Evolutionary conservation across 148 eudicot genomes (phyloP).

Genomic region (Cornus florida): DNA sequence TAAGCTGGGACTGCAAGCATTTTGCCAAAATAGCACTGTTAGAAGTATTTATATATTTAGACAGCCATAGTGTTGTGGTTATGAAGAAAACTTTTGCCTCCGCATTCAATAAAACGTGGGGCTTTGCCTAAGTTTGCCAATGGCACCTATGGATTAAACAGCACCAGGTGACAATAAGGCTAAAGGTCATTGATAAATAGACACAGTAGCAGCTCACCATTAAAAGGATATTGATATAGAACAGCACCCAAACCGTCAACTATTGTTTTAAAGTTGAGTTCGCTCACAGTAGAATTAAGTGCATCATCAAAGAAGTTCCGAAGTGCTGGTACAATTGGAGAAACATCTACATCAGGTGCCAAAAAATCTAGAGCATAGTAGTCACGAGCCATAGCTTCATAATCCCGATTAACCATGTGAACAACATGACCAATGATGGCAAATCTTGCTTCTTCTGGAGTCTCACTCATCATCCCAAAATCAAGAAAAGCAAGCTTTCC

Average conservation of each 20-base stretch:
- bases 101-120: not conserved
- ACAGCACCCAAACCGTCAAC: slow-evolving; percentile 97
- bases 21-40: slow-evolving; percentile 11
- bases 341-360: slow-evolving; percentile 87
- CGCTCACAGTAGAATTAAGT: slow-evolving; percentile 85
- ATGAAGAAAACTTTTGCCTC: not conserved
- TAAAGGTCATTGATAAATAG: not conserved
- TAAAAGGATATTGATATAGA: slow-evolving; percentile 88
- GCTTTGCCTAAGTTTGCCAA: not conserved
- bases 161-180: not conserved
- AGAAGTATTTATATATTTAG: slow-evolving; percentile 12
- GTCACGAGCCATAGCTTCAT: slow-evolving; percentile 99
- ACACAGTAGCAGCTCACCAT: slow-evolving; percentile 57
- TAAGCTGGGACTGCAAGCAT: slow-evolving; percentile 87
- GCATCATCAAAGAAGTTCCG: slow-evolving; percentile 94
- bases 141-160: not conserved
- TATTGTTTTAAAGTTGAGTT: slow-evolving; percentile 94
- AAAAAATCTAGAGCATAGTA: slow-evolving; percentile 89
- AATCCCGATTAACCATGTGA: slow-evolving; percentile 98
- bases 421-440: slow-evolving; percentile 99
- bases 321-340: slow-evolving; percentile 95
- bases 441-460: slow-evolving; percentile 94
- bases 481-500: slow-evolving; percentile 99
- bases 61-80: not conserved
- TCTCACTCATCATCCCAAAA: slow-evolving; percentile 99